Conservation (phyloP, 768 basidiomycete species). For the Lenzites betulinus region DNA sequence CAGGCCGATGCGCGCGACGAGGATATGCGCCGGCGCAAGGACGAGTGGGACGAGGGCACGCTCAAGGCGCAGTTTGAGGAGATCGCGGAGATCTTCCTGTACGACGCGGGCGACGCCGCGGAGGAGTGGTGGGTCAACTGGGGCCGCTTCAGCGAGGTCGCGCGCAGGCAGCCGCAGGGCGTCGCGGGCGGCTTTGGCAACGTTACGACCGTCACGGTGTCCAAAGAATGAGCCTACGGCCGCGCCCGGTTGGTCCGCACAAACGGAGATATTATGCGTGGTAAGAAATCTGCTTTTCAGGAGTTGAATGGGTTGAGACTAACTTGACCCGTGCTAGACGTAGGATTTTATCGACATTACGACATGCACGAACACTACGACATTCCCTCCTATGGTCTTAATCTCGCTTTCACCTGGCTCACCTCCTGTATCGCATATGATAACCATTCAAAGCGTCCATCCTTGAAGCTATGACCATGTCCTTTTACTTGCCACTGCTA, state of each 20-base stretch:
- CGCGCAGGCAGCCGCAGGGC: constrained; percentile 23
- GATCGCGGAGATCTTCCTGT: constrained; percentile 49
- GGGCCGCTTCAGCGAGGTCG: constrained; percentile 47
- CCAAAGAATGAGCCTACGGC: not conserved
- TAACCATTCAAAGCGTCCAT: too few species aligned
- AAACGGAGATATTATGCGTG: not conserved
- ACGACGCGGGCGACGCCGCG: constrained; percentile 56
- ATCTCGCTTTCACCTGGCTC: constrained; percentile 10
- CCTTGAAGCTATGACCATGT: not conserved
- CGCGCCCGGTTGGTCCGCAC: not conserved
- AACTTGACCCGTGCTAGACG: too few species aligned
- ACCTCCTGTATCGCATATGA: not conserved
- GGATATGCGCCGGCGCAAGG: constrained; percentile 36
- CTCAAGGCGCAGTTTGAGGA: constrained; percentile 54
- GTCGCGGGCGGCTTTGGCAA: constrained; percentile 5
- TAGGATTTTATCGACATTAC: not conserved
- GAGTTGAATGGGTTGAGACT: too few species aligned
- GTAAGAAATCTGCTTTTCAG: not conserved
- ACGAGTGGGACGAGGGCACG: constrained; percentile 48
- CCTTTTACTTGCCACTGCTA: not conserved
- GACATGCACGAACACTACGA: constrained; percentile 9
- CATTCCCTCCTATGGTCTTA: not conserved
- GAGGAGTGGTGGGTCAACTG: constrained; percentile 69
- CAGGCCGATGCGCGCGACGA: constrained; percentile 48
- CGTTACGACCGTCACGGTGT: constrained; percentile 19